phyloP scores from a whole-genome alignment of 495 filamentous ascomycete genomes.

The Evernia prunastri region DNA sequence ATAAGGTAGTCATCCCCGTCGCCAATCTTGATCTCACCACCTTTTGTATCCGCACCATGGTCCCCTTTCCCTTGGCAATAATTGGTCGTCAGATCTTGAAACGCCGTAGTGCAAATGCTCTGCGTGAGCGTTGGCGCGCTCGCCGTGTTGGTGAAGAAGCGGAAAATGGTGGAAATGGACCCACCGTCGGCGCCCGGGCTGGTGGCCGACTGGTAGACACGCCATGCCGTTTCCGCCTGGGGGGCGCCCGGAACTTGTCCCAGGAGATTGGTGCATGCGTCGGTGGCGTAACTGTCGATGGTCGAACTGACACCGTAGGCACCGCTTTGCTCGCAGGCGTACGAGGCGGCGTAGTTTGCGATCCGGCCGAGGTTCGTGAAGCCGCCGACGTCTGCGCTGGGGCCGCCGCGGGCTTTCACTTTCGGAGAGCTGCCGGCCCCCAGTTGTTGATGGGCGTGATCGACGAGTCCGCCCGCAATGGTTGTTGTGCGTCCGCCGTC shows the following conservation, averaged over 20 bases:
- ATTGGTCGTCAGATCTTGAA: background rate
- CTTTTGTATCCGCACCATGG: background rate
- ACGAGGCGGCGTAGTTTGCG: background rate
- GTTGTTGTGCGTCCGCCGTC: background rate
- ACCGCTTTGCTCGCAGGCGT: background rate
- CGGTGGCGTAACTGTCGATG: background rate
- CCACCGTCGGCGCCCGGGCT: background rate
- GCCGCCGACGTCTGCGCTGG: background rate
- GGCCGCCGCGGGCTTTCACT: background rate
- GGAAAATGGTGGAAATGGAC: background rate
- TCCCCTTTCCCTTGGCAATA: background rate
- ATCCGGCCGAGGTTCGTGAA: background rate
- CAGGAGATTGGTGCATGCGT: background rate
- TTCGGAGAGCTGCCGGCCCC: background rate
- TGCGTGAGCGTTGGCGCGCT: background rate
- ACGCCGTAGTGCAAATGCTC: background rate
- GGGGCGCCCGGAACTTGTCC: background rate
- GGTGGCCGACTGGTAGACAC: background rate
- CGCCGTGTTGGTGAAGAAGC: background rate
- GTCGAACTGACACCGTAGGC: background rate
- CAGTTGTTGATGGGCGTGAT: background rate
- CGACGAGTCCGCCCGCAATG: background rate
- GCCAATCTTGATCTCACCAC: slow-evolving; percentile 1
- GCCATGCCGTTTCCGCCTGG: background rate
- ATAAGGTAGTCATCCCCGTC: background rate